A percentile compares a stretch with the other conserved stretches of the same genome.
phyloP scores from a whole-genome alignment of 306 rosid species.

The Cotoneaster glaucophyllus region DNA sequence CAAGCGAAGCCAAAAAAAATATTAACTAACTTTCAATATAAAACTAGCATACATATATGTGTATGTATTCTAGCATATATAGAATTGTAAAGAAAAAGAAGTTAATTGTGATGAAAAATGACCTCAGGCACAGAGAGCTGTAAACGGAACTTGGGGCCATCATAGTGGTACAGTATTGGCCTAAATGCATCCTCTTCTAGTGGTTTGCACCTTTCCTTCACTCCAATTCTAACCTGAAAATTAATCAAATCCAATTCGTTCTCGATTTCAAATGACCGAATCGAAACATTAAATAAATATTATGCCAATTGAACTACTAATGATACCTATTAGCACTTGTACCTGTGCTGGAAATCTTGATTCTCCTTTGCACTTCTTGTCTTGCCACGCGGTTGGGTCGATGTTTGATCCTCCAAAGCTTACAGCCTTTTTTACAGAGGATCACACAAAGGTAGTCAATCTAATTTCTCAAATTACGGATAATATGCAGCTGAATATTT shows the following conservation, averaged over 20 bases:
- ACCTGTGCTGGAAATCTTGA: slow-evolving; percentile 23
- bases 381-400: slow-evolving; percentile 27
- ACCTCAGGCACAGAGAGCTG: slow-evolving; percentile 27
- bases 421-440: slow-evolving; percentile 10
- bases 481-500: too few relatives aligned
- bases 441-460: background rate
- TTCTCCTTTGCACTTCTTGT: slow-evolving; percentile 22
- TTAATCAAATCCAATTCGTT: background rate
- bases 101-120: background rate
- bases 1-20: background rate
- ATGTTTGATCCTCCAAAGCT: slow-evolving; percentile 30
- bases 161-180: slow-evolving; percentile 22
- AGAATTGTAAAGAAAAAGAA: background rate
- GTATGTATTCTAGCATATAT: background rate
- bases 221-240: slow-evolving; percentile 20
- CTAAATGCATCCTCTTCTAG: slow-evolving; percentile 22
- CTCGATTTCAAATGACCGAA: background rate
- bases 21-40: background rate
- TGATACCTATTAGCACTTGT: background rate
- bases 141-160: slow-evolving; percentile 27
- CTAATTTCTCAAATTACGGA: background rate
- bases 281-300: too few relatives aligned
- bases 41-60: background rate
- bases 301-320: too few relatives aligned
- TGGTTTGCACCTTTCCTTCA: slow-evolving; percentile 19